A percentile compares a stretch with the other conserved stretches of the same genome.
Conservation (phyloP, 306 rosid species). For the Lablab purpureus region DNA sequence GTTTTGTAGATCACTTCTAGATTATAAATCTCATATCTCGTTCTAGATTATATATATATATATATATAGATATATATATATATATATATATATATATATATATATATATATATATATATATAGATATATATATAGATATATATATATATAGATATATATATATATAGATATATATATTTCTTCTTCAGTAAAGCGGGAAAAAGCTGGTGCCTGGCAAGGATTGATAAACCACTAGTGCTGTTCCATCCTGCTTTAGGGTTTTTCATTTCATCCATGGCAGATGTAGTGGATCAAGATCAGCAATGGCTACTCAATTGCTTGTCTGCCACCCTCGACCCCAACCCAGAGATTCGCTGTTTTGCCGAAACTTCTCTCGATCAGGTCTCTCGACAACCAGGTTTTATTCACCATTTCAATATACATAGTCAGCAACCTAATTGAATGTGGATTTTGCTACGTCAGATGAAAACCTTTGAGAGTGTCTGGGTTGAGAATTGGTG, state of each 20-base stretch:
- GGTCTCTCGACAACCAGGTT: slow-evolving; percentile 93
- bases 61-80: too few species aligned
- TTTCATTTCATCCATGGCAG: slow-evolving; percentile 55
- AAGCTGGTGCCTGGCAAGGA: too few species aligned
- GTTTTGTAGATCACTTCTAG: too few species aligned
- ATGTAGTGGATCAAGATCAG: slow-evolving; percentile 80
- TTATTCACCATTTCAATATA: slow-evolving; percentile 9
- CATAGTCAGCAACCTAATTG: too few species aligned
- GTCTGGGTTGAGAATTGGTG: too few species aligned
- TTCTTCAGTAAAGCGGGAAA: slow-evolving; percentile 56
- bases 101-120: too few species aligned
- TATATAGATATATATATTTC: too few species aligned
- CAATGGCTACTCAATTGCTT: slow-evolving; percentile 90
- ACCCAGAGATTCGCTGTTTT: slow-evolving; percentile 82
- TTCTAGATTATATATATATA: too few species aligned
- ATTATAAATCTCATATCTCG: too few species aligned
- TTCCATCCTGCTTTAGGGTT: slow-evolving; percentile 45
- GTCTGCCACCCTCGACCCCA: slow-evolving; percentile 93
- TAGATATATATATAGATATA: too few species aligned
- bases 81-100: too few species aligned
- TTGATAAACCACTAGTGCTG: slow-evolving; percentile 7
- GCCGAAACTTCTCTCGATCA: slow-evolving; percentile 96
- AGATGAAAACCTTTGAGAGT: background rate
- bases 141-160: too few species aligned
- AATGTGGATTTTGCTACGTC: background rate